Evolutionary conservation across 495 filamentous ascomycete genomes (phyloP), one percentile per base, ranked within the genome.

Genomic region (Chaetomidium leptoderma): DNA sequence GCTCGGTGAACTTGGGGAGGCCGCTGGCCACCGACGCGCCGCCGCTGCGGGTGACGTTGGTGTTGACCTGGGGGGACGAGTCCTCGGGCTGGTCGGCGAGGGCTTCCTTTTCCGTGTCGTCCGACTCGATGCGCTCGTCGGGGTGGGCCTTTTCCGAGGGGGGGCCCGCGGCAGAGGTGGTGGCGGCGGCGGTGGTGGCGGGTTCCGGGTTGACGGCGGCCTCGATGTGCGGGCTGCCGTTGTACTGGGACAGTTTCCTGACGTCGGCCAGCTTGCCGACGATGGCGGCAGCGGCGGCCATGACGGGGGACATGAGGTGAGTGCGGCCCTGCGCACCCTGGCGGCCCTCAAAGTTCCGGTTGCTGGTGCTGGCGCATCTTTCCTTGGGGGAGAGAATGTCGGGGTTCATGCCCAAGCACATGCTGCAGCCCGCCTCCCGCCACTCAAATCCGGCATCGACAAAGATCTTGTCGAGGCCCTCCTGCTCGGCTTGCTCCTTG

Each of bases 351-450:
- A 97, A 98, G 67, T 98, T 98, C 60, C 93, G 89, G 76, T 98
- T 97, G 63, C 88, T 92, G 57, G 93, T 98, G 70, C 85, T 90
- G 37, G 93, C 93, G 66, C 93, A 98, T 55, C 93, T 84, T 76
- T 98, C 93, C 67, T 86, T 82, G 43, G 93, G 93, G 2, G 89
- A 84, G n/a, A 97, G 82, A 63, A 98, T 96, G 72, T 98, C 93
- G 0, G 93, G 91, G 78, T 98, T 98, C 93, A 98, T 98, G 71
- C 93, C 93, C 29, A 98, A 82, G 65, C 93, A 98, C 93, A 98
- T 98, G 52, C 87, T 92, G 78, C 93, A 98, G 43, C 93, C 93
- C 57, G 93, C 93, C 79, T 98, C 93, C 57, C 93, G 82, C 92
- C 92, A 97, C 70, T 98, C 93, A 55, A 97, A 97, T 8, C 93